These are phyloP conservation scores for Streptanthus diversifolius DNA, from an alignment of 345 rosid genomes.

Conservation along the genomic window DNA sequence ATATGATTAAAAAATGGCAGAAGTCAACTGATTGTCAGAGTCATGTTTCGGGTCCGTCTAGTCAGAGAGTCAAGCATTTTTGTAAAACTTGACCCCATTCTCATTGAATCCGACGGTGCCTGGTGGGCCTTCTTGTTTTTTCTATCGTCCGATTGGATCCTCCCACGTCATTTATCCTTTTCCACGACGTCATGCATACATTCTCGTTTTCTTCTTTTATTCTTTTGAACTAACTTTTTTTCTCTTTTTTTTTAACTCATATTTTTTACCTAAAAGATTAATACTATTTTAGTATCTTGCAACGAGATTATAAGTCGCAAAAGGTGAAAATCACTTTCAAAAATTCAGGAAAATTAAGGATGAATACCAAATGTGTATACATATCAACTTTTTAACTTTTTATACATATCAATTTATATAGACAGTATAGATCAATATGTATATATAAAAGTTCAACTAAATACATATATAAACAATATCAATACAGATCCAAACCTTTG, in stretches of 20 bases:
- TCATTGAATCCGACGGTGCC: conserved; percentile 55
- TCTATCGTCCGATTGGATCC: conserved; percentile 20
- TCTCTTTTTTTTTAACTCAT: too few relatives aligned
- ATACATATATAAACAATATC: too few relatives aligned
- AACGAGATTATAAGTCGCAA: too few relatives aligned
- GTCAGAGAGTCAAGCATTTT: conserved; percentile 47
- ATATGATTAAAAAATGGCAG: conserved; percentile 38
- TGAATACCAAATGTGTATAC: not conserved
- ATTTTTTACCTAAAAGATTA: too few relatives aligned
- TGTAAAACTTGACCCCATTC: conserved; percentile 28
- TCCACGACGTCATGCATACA: conserved; percentile 1
- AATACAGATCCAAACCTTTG: too few relatives aligned
- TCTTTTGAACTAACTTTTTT: not conserved
- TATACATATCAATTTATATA: too few relatives aligned
- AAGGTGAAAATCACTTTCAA: not conserved
- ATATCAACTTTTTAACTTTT: too few relatives aligned
- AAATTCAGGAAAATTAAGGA: not conserved
- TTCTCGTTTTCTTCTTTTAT: not conserved
- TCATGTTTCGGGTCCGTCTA: conserved; percentile 35
- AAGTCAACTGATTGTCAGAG: conserved; percentile 52
- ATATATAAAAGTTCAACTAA: too few relatives aligned
- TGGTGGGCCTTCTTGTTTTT: conserved; percentile 47
- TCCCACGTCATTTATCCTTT: conserved; percentile 18
- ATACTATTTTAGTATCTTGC: too few relatives aligned
- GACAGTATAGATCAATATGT: too few relatives aligned